Percentiles rank a stretch among this genome's conserved stretches.
Conservation (phyloP, 2,329 filamentous ascomycete genomes). For the Xylariales sp. region DNA sequence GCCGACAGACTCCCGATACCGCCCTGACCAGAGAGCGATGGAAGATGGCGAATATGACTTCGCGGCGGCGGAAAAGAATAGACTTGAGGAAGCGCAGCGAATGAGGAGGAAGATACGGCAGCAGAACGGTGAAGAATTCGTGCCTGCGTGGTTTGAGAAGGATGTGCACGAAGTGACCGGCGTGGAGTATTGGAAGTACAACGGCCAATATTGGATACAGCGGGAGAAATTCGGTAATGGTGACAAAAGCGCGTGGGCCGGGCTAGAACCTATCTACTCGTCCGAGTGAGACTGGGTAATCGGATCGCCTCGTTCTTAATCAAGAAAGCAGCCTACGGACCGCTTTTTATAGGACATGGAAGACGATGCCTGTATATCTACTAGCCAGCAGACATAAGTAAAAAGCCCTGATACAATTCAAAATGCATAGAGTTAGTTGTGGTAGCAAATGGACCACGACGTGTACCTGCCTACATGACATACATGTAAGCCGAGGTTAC, state of each 20-base stretch:
- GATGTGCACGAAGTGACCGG: constrained; percentile 81
- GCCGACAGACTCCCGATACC: constrained; percentile 91
- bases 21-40: constrained; percentile 97
- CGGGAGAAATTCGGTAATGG: constrained; percentile 74
- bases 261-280: constrained; percentile 79
- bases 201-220: constrained; percentile 86
- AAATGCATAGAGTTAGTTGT: constrained; percentile 2
- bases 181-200: constrained; percentile 91
- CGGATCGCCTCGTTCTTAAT: neutral
- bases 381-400: constrained; percentile 25
- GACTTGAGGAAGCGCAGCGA: constrained; percentile 91
- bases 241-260: constrained; percentile 70
- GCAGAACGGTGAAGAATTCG: constrained; percentile 81
- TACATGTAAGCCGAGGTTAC: constrained; percentile 5
- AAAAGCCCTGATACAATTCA: constrained; percentile 22
- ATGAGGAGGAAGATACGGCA: constrained; percentile 79
- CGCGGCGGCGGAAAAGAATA: constrained; percentile 92
- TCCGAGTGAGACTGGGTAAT: constrained; percentile 30
- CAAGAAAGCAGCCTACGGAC: constrained; percentile 6
- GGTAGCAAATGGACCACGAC: neutral
- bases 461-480: neutral
- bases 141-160: constrained; percentile 86
- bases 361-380: constrained; percentile 25
- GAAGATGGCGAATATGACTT: constrained; percentile 97
- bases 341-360: neutral